A percentile compares a stretch with the other conserved stretches of the same genome.
Conservation (phyloP, 768 basidiomycete species). For the Pleurotus tuoliensis region DNA sequence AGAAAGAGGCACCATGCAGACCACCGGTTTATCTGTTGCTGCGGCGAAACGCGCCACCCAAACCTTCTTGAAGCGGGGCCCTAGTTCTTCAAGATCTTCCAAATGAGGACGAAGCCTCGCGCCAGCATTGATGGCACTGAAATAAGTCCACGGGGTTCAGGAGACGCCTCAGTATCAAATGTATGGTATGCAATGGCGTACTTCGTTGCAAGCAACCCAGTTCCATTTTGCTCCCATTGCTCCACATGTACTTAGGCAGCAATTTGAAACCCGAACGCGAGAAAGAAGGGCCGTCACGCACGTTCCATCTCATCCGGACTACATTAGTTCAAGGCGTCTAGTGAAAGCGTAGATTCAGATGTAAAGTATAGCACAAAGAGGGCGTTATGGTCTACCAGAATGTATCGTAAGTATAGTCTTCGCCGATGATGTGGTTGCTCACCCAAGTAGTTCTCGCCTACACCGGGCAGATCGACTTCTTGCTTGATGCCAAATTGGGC, state of each 20-base stretch:
- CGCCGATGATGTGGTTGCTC: not conserved
- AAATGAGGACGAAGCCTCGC: conserved; percentile 50
- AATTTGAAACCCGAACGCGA: not conserved
- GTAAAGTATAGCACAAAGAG: no score
- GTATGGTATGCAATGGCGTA: conserved; percentile 14
- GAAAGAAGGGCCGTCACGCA: not conserved
- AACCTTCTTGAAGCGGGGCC: conserved; percentile 39
- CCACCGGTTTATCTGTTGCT: conserved; percentile 7
- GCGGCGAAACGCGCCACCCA: conserved; percentile 48
- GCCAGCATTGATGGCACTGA: conserved; percentile 49
- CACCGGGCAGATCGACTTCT: conserved; percentile 65
- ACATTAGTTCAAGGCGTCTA: no score
- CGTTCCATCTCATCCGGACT: not conserved
- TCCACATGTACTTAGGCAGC: conserved; percentile 16
- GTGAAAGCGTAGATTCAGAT: no score
- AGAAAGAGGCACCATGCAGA: not conserved
- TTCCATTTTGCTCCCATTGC: conserved; percentile 30
- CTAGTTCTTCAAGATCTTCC: conserved; percentile 47
- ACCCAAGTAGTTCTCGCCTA: conserved; percentile 69
- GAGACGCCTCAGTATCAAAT: not conserved
- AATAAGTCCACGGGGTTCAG: not conserved
- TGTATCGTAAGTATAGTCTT: no score
- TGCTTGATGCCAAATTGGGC: conserved; percentile 41
- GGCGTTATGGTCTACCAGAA: no score
- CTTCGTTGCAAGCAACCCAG: conserved; percentile 53